A percentile compares a stretch with the other conserved stretches of the same genome.
Conservation (phyloP, 192 early-diverging fungal genomes). For the Phycomyces nitens region DNA sequence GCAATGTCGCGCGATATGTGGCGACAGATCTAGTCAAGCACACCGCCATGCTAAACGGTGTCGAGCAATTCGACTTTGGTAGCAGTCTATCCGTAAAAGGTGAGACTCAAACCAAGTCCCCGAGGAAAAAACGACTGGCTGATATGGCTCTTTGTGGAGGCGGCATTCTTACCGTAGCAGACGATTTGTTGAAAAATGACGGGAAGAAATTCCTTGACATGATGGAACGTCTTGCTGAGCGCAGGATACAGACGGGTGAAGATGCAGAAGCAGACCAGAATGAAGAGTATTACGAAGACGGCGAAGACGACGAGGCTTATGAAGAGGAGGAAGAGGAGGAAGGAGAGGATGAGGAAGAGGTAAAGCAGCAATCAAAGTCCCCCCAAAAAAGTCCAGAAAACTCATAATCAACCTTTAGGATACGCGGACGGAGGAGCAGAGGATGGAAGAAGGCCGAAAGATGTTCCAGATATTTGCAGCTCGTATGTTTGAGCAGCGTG, state of each 20-base stretch:
- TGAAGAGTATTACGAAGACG: constrained; percentile 45
- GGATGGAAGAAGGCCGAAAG: constrained; percentile 87
- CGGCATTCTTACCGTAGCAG: constrained; percentile 74
- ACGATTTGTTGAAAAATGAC: constrained; percentile 89
- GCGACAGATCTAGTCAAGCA: too few species aligned
- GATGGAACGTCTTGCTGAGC: constrained; percentile 94
- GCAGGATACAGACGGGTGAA: constrained; percentile 78
- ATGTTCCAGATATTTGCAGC: constrained; percentile 97
- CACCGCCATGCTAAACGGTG: too few species aligned
- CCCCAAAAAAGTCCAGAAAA: too few species aligned
- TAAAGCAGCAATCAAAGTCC: constrained; percentile 17
- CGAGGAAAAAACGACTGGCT: too few species aligned
- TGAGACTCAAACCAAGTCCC: constrained; percentile 14
- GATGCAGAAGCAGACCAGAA: constrained; percentile 37
- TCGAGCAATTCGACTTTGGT: too few species aligned
- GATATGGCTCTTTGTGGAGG: constrained; percentile 27
- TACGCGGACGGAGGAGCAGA: constrained; percentile 75
- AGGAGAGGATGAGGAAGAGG: not conserved
- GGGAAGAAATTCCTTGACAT: constrained; percentile 94
- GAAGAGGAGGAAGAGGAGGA: constrained; percentile 53
- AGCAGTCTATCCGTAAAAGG: constrained; percentile 62
- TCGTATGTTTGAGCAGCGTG: constrained; percentile 95
- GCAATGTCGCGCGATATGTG: too few species aligned
- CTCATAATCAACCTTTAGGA: constrained; percentile 53
- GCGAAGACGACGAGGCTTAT: constrained; percentile 50